Evolutionary conservation across 2,329 filamentous ascomycete genomes (phyloP), one percentile per base, ranked within the genome.

Genomic region (Venturiaceae sp.): DNA sequence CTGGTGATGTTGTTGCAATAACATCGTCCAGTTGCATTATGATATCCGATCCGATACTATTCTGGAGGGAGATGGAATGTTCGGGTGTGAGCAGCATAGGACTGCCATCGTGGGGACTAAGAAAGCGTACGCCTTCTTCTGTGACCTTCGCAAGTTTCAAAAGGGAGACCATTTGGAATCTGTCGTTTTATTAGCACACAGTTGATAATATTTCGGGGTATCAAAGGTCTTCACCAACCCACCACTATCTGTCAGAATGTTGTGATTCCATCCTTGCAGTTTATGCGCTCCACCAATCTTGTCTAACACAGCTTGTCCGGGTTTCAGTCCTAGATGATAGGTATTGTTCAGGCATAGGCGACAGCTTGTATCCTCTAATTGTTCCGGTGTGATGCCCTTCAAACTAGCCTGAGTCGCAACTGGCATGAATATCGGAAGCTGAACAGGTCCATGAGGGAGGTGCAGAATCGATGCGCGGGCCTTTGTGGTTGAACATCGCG

Each of bases 21-120:
- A 99, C 95, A 72, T 99, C 95, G 77, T 99, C 94, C 3, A 99
- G 84, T 74, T 99, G 95, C 95, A 99, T 99, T 64, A 97, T 96
- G 66, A 99, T 97, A 74, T 99, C 94, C 63, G 90, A 95, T 63
- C 94, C 94, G 67, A 99, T 99, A 58, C 87, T 92, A 73, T 99
- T 97, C 71, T 99, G 94, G 3, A 99, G 80, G 11, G 86, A 87
- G 66, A 99, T 96, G 0, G 94, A 97, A 75, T 97, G 92, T 72
- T 99, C 95, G 0, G 94, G 94, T 0, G 94, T 99, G 52, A 99
- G 84, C 11, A 99, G 84, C 94, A 99, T 97, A 7, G 92, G 92
- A 2, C 85, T 85, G 34, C 92, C 91, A 76, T 97, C 94, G 70
- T 99, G 94, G 0, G 94, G 95, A 65, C 89, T 95, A n/a, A 96